These are phyloP conservation scores for Yarrowia sp. DNA, from an alignment of 805 yeast genomes.

Conservation along the genomic window DNA sequence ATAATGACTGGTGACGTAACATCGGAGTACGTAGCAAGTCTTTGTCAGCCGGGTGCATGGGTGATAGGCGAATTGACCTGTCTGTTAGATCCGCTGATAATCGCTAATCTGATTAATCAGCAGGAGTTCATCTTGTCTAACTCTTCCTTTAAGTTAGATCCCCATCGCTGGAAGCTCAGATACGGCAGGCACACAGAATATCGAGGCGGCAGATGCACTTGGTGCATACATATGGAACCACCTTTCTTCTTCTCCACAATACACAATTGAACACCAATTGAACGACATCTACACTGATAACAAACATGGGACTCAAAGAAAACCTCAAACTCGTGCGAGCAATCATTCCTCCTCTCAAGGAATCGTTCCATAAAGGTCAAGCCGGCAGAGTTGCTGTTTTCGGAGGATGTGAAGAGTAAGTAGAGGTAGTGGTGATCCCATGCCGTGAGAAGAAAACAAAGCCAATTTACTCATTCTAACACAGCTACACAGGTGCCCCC, in stretches of 20 bases:
- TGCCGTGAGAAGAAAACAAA: no score
- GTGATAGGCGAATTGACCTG: no score
- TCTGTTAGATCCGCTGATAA: no score
- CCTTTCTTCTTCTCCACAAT: neutral
- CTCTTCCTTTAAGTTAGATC: slow-evolving; percentile 3
- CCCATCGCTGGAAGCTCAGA: slow-evolving; percentile 22
- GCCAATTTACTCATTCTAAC: neutral
- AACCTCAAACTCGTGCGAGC: slow-evolving; percentile 56
- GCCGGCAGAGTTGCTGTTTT: slow-evolving; percentile 84
- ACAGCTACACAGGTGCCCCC: slow-evolving; percentile 91
- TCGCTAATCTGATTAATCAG: no score
- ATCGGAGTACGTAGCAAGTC: no score
- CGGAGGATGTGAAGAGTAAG: slow-evolving; percentile 89
- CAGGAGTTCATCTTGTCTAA: no score
- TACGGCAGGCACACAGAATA: slow-evolving; percentile 21
- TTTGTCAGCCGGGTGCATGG: no score
- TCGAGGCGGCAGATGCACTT: slow-evolving; percentile 21
- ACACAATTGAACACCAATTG: slow-evolving; percentile 3
- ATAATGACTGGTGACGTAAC: no score
- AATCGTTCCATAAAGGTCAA: slow-evolving; percentile 86
- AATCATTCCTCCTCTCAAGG: slow-evolving; percentile 77
- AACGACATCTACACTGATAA: neutral
- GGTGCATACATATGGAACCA: slow-evolving; percentile 1
- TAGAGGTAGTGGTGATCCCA: slow-evolving; percentile 3
- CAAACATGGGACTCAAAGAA: slow-evolving; percentile 39